phyloP scores from a whole-genome alignment of 2,329 filamentous ascomycete genomes.

The Nemania sp. region DNA sequence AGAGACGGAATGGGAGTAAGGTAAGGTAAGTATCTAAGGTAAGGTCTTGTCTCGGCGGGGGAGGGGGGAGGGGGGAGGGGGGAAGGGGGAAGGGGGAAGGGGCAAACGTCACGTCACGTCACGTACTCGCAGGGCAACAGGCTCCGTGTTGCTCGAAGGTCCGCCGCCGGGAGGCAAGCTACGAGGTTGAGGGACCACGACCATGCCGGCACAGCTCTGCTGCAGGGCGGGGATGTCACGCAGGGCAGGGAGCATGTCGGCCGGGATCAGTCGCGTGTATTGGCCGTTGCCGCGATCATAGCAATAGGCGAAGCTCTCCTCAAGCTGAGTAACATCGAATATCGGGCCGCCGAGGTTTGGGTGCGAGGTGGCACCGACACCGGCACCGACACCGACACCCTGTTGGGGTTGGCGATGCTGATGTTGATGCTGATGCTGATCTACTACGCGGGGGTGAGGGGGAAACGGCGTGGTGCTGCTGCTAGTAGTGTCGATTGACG shows the following conservation, averaged over 20 bases:
- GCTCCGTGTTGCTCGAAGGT: constrained; percentile 45
- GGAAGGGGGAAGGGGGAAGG: neutral
- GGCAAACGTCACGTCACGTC: constrained; percentile 6
- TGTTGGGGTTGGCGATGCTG: constrained; percentile 20
- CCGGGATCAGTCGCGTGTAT: constrained; percentile 59
- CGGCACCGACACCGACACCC: constrained; percentile 1
- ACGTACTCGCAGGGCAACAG: constrained; percentile 48
- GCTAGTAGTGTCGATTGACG: too few relatives aligned
- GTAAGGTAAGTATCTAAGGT: too few relatives aligned
- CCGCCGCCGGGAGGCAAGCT: constrained; percentile 47
- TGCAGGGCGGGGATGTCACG: constrained; percentile 50
- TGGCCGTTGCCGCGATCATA: constrained; percentile 57
- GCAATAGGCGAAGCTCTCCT: constrained; percentile 53
- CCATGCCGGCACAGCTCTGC: constrained; percentile 47
- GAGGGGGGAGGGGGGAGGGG: neutral
- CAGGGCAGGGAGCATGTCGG: constrained; percentile 56
- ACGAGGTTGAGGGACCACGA: constrained; percentile 51
- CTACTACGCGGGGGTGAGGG: constrained; percentile 7
- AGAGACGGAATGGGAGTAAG: neutral
- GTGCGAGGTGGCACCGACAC: constrained; percentile 19
- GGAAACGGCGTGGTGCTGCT: constrained; percentile 21
- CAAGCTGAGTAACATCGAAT: constrained; percentile 36
- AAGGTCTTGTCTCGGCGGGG: too few relatives aligned
- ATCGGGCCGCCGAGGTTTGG: constrained; percentile 16
- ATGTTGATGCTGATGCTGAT: too few relatives aligned